A percentile compares a stretch with the other conserved stretches of the same genome.
Conservation (phyloP, 495 filamentous ascomycete species). For the Penicillium macrosclerotiorum region DNA sequence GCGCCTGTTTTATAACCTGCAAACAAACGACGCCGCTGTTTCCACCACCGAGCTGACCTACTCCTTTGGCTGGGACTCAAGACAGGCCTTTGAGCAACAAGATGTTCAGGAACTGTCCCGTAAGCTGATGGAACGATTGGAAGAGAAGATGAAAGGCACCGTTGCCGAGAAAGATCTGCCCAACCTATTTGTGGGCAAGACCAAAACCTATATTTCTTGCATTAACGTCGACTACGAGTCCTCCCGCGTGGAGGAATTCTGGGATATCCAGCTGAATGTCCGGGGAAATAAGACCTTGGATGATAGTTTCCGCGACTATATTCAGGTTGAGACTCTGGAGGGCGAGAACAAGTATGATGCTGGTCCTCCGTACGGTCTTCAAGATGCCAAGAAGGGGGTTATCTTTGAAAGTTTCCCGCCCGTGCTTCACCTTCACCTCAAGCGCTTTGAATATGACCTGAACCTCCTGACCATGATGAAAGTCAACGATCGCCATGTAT, state of each 20-base stretch:
- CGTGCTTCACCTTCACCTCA: slow-evolving; percentile 92
- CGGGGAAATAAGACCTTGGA: slow-evolving; percentile 88
- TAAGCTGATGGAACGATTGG: slow-evolving; percentile 94
- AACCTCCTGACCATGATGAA: slow-evolving; percentile 97
- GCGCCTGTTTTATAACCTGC: slow-evolving; percentile 88
- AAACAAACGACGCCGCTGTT: slow-evolving; percentile 77
- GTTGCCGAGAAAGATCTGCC: slow-evolving; percentile 88
- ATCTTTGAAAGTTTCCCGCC: slow-evolving; percentile 96
- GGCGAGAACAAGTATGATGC: slow-evolving; percentile 98
- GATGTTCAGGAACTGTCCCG: slow-evolving; percentile 96
- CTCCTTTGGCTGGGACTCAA: slow-evolving; percentile 97
- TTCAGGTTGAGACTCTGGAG: slow-evolving; percentile 92
- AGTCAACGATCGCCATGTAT: slow-evolving; percentile 97
- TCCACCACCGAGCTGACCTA: slow-evolving; percentile 88
- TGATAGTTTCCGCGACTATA: slow-evolving; percentile 94
- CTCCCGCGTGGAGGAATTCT: slow-evolving; percentile 92
- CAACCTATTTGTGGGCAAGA: slow-evolving; percentile 90
- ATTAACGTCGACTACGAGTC: slow-evolving; percentile 98
- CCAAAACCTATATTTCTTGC: slow-evolving; percentile 97
- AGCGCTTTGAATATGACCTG: slow-evolving; percentile 97
- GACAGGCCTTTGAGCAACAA: slow-evolving; percentile 98
- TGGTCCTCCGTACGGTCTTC: slow-evolving; percentile 79
- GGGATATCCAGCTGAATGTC: slow-evolving; percentile 98
- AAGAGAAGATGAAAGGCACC: slow-evolving; percentile 97
- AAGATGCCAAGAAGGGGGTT: slow-evolving; percentile 96